A percentile compares a stretch with the other conserved stretches of the same genome.
Conservation (phyloP, 2,329 filamentous ascomycete genomes). For the Alternaria ethzedia region DNA sequence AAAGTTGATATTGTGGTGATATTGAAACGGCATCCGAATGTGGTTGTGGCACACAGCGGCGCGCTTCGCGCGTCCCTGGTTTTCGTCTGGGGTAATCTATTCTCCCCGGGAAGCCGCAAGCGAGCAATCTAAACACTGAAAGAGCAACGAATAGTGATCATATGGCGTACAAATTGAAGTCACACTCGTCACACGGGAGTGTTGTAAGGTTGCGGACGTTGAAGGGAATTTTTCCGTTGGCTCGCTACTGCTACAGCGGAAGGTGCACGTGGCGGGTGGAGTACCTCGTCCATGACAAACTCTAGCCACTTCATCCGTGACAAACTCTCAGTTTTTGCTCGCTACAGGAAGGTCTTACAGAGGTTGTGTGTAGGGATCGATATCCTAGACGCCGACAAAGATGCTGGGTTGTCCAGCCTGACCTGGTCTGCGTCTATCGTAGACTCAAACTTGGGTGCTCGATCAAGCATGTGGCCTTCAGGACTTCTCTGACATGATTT, state of each 20-base stretch:
- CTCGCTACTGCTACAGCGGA: background rate
- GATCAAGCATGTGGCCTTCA: background rate
- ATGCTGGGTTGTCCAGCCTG: background rate
- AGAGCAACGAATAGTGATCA: background rate
- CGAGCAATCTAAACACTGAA: slow-evolving; percentile 7
- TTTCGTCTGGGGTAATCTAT: slow-evolving; percentile 25
- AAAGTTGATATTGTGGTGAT: slow-evolving; percentile 21
- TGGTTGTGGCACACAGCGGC: slow-evolving; percentile 1
- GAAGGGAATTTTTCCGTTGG: background rate
- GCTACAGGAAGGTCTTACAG: background rate
- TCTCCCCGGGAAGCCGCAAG: slow-evolving; percentile 28
- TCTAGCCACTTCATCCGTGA: background rate
- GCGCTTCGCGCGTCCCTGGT: slow-evolving; percentile 3
- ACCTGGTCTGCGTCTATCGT: background rate
- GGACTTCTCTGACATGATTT: background rate
- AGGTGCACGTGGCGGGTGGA: background rate
- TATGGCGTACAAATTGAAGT: background rate
- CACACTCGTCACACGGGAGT: background rate
- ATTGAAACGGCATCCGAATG: slow-evolving; percentile 11
- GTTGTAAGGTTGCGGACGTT: background rate
- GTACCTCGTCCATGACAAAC: background rate
- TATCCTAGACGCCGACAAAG: background rate
- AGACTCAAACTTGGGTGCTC: background rate
- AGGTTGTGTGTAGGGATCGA: background rate
- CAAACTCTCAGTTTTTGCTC: background rate